These are phyloP conservation scores for Gaertneriomyces sp. DNA, from an alignment of 192 early-diverging fungal genomes.

Conservation along the genomic window DNA sequence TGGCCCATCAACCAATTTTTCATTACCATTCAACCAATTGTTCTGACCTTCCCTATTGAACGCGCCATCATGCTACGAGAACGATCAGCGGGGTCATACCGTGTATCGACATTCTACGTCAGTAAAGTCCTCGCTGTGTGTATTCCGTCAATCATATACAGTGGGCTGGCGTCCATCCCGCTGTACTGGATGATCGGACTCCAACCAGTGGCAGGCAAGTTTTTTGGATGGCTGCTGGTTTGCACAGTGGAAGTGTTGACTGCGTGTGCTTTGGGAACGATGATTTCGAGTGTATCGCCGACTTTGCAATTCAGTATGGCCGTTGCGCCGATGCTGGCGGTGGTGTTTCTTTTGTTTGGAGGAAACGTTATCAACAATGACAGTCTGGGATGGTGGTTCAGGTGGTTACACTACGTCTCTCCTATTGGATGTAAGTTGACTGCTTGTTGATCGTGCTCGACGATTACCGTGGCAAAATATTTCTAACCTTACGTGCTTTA, in stretches of 20 bases:
- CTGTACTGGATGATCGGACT: constrained; percentile 34
- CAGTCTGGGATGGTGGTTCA: constrained; percentile 22
- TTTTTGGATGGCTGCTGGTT: constrained; percentile 15
- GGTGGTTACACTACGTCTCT: constrained; percentile 28
- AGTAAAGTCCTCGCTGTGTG: constrained; percentile 58
- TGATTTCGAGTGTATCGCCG: constrained; percentile 34
- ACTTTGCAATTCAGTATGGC: constrained; percentile 40
- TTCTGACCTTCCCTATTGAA: constrained; percentile 42
- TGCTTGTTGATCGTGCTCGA: neutral
- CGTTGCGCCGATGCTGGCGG: constrained; percentile 36
- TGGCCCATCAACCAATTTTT: constrained; percentile 27
- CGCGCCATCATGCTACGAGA: constrained; percentile 58
- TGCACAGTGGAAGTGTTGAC: constrained; percentile 2
- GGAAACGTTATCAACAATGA: constrained; percentile 36
- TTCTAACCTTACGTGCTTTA: neutral
- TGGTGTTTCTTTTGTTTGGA: constrained; percentile 45
- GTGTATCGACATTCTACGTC: constrained; percentile 58
- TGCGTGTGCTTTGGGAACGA: constrained; percentile 35
- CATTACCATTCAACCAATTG: constrained; percentile 45
- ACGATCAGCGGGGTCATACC: constrained; percentile 63
- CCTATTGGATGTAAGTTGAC: constrained; percentile 14
- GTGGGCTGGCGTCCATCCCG: constrained; percentile 4
- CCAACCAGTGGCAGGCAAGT: constrained; percentile 10
- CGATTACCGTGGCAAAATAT: neutral
- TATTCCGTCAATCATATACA: constrained; percentile 18